phyloP scores from a whole-genome alignment of 2,329 filamentous ascomycete species.

The Tetracladium maxilliforme region DNA sequence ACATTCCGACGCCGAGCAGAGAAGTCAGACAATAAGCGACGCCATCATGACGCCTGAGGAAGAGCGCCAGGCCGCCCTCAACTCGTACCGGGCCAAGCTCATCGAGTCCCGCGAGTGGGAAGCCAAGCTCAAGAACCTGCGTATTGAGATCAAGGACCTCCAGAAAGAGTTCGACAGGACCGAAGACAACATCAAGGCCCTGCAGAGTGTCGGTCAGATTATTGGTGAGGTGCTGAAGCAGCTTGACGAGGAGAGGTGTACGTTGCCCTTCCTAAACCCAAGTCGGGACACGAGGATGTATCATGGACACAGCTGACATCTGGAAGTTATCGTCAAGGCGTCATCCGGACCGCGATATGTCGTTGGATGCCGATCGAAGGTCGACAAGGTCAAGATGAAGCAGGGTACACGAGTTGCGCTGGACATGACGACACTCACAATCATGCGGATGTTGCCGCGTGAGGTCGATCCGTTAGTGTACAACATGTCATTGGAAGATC shows the following conservation, averaged over 20 bases:
- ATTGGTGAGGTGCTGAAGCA: conserved; percentile 99
- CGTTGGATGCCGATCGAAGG: conserved; percentile 94
- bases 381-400: conserved; percentile 94
- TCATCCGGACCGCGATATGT: conserved; percentile 96
- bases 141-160: conserved; percentile 88
- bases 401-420: conserved; percentile 95
- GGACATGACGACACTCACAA: conserved; percentile 98
- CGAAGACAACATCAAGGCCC: conserved; percentile 97
- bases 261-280: conserved; percentile 17
- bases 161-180: conserved; percentile 94
- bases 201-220: conserved; percentile 98
- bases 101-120: conserved; percentile 98
- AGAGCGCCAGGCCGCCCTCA: conserved; percentile 53
- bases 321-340: conserved; percentile 88
- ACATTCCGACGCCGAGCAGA: too few relatives aligned
- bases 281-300: not conserved
- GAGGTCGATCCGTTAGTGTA: conserved; percentile 98
- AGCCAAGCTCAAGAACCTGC: conserved; percentile 86
- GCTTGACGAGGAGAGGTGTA: conserved; percentile 96
- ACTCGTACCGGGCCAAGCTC: conserved; percentile 66
- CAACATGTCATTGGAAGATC: conserved; percentile 99
- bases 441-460: conserved; percentile 98
- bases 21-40: not conserved
- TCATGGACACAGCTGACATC: conserved; percentile 5
- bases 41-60: conserved; percentile 19